Conservation (phyloP, 1,284 basidiomycete genomes). For the Malassezia cuniculi region DNA sequence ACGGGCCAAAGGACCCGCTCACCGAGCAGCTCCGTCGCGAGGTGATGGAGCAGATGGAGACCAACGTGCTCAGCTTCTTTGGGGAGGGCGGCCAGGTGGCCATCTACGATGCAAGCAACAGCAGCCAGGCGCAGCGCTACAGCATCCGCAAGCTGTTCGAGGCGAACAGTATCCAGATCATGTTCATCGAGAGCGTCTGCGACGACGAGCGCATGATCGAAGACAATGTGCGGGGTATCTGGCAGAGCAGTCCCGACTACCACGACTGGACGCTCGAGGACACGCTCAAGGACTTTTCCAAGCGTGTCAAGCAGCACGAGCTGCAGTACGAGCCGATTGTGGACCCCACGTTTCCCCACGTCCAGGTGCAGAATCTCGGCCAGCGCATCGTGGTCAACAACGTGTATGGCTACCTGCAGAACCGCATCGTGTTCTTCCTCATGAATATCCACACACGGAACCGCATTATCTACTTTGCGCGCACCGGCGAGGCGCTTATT, state of each 20-base stretch:
- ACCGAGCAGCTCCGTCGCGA: slow-evolving; percentile 63
- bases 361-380: slow-evolving; percentile 87
- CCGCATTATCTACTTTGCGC: slow-evolving; percentile 56
- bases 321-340: slow-evolving; percentile 75
- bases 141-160: slow-evolving; percentile 65
- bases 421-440: slow-evolving; percentile 83
- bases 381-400: slow-evolving; percentile 52
- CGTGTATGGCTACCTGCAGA: slow-evolving; percentile 71
- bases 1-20: slow-evolving; percentile 49
- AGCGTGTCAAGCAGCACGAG: slow-evolving; percentile 76
- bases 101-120: slow-evolving; percentile 99
- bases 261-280: slow-evolving; percentile 78
- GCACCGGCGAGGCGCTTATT: slow-evolving; percentile 53
- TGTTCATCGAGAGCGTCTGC: slow-evolving; percentile 56
- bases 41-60: slow-evolving; percentile 69
- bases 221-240: slow-evolving; percentile 61
- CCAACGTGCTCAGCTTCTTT: slow-evolving; percentile 76
- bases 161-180: slow-evolving; percentile 68
- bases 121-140: slow-evolving; percentile 58
- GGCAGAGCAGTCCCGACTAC: slow-evolving; percentile 53
- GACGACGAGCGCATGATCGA: slow-evolving; percentile 73
- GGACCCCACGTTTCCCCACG: slow-evolving; percentile 61
- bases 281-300: slow-evolving; percentile 80
- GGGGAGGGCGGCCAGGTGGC: slow-evolving; percentile 72
- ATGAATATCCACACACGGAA: slow-evolving; percentile 95